Percentiles rank a stretch among this genome's conserved stretches.
phyloP scores from a whole-genome alignment of 345 rosid species.

The Populus davidiana region DNA sequence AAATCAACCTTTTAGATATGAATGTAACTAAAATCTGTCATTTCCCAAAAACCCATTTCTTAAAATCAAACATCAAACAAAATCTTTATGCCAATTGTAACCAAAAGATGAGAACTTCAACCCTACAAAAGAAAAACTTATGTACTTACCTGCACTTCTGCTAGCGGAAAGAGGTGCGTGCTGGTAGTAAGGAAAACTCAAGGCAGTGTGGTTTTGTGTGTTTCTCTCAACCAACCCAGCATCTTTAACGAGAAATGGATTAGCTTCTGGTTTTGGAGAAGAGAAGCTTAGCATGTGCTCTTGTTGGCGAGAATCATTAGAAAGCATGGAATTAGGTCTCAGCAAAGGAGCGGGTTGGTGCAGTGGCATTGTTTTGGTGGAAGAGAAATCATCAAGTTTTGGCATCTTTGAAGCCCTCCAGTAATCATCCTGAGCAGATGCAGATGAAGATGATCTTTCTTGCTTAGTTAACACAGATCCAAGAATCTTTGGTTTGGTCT shows the following conservation, averaged over 20 bases:
- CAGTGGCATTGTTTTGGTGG: slow-evolving; percentile 41
- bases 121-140: neutral
- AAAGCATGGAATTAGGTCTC: slow-evolving; percentile 49
- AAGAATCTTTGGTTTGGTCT: slow-evolving; percentile 20
- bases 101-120: neutral
- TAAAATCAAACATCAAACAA: slow-evolving; percentile 13
- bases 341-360: slow-evolving; percentile 38
- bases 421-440: slow-evolving; percentile 36
- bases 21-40: slow-evolving; percentile 11
- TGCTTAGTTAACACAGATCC: slow-evolving; percentile 44
- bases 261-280: slow-evolving; percentile 40
- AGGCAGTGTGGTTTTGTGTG: slow-evolving; percentile 22
- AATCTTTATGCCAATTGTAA: neutral
- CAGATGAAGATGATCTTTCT: slow-evolving; percentile 32
- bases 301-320: slow-evolving; percentile 30
- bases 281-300: slow-evolving; percentile 62
- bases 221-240: slow-evolving; percentile 33
- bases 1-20: slow-evolving; percentile 9
- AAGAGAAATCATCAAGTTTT: slow-evolving; percentile 35
- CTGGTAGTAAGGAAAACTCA: slow-evolving; percentile 32
- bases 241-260: slow-evolving; percentile 25
- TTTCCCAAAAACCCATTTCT: slow-evolving; percentile 17
- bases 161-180: slow-evolving; percentile 18
- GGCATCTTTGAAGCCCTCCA: slow-evolving; percentile 36
- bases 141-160: slow-evolving; percentile 40